Base-by-base conservation (phyloP, 2,329 filamentous ascomycete species). In the Xylariales sp. region DNA sequence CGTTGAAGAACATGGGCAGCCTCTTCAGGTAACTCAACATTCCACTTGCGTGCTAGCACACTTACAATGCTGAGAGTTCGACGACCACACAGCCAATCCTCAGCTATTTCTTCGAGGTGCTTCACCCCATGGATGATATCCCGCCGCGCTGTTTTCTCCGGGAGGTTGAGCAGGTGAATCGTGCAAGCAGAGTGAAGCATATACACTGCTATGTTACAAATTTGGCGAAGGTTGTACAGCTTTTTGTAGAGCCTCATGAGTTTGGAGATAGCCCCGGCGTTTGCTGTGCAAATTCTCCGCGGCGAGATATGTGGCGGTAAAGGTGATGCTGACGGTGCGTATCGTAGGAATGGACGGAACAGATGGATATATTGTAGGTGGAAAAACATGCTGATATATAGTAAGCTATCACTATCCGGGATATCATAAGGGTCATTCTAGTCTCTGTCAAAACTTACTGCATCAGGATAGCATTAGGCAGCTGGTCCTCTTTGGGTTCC, bases 201-300 rank as follows among this genome's bases (percentile, higher is more conserved):
- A 60, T 98, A 98, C 1, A 97, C 89, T 4, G 86, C 90, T 51
- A 97, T 88, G 54, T 97, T 97, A 65, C 88, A 95, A 23, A 98
- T 95, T 57, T 97, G 91, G 5, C 88, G 81, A 11, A 97, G 66
- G 8, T 91, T 88, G 60, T 95, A 94, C 1, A 83, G 83, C 49
- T 91, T 88, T 60, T 95, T 96, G 65, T 97, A 98, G 2, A 96
- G 67, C 1, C 93, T 82, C 66, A 96, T 83, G n/a, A 96, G 69
- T 55, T 96, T 97, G 0, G 90, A 96, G 39, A 97, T 93, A 46
- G 83, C 82, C 2, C 83, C 81, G 1, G 93, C 91, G 37, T 93
- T 90, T 54, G 91, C 85, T 0, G 89, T 93, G 63, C 91, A 96
- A 38, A 95, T 80, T 49, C 90, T 88, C 14, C 91, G 81, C 0